Evolutionary conservation across 1,139 yeast genomes (phyloP), one percentile per base, ranked within the genome.

Genomic region (Suhomyces atakaporum): DNA sequence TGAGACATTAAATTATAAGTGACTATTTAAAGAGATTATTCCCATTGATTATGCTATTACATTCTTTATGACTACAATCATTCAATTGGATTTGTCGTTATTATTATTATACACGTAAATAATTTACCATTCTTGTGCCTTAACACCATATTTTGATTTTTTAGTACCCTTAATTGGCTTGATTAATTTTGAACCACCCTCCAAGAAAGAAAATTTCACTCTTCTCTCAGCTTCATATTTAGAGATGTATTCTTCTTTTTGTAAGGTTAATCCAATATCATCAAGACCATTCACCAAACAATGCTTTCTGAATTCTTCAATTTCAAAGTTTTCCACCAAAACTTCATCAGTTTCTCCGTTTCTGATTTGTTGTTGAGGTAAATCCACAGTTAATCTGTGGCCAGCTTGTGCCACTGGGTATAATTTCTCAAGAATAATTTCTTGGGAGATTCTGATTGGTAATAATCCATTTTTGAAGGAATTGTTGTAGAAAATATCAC

Each of bases 401-500:
- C 95, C 95, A 21, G 77, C 78, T 40, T 74, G 69, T 20, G 96
- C 96, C 37, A 85, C 63, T 35, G 97, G 96, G 46, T 82, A 73
- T 36, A 92, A 74, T 63, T 85, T 87, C 36, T 70, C 72, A 30
- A 66, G 56, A 48, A 92, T 92, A 11, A 77, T 73, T 23, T 83
- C 84, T 53, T 83, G 90, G 16, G 90, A 84, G 16, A 90, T 60
- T 68, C 96, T 81, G 53, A 92, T 87, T 43, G 97, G 97, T 49
- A 92, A 72, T 61, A 92, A 75, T 33, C 96, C 97, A 65, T 92
- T 92, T 72, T 92, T 92, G 73, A 85, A 86, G 34, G 97, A 89
- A 72, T 92, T 92, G 71, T 86, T 92, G 79, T 87, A 90, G 75
- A 92, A 92, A 54, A 92, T 92, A 65, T 92, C 98, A 60, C 98